Conservation (phyloP, 164 flowering plant genomes). For the Tetrastigma voinierianum region DNA sequence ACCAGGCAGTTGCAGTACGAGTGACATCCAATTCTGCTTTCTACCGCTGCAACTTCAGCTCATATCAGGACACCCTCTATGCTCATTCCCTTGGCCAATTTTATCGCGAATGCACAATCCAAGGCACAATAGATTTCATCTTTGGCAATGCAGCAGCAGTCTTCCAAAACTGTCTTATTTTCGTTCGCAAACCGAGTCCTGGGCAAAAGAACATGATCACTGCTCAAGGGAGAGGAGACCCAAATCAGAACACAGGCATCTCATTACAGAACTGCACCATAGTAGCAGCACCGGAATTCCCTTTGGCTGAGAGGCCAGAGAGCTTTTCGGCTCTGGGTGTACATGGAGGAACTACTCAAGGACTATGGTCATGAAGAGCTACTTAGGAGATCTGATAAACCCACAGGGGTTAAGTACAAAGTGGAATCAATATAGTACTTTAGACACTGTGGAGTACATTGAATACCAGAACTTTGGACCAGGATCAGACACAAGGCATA, state of each 20-base stretch:
- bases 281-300: conserved; percentile 35
- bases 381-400: conserved; percentile 38
- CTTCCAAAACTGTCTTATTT: conserved; percentile 46
- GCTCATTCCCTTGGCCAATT: conserved; percentile 51
- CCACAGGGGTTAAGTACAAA: conserved; percentile 41
- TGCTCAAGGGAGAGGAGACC: conserved; percentile 53
- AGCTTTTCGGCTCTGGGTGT: conserved; percentile 38
- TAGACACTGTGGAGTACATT: conserved; percentile 38
- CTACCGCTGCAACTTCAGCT: conserved; percentile 40
- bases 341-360: conserved; percentile 57
- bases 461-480: conserved; percentile 49
- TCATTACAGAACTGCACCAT: conserved; percentile 44
- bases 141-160: conserved; percentile 62
- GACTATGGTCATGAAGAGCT: conserved; percentile 41
- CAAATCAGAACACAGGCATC: conserved; percentile 54
- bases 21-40: conserved; percentile 48
- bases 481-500: conserved; percentile 32
- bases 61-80: conserved; percentile 57
- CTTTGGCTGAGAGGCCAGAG: conserved; percentile 3
- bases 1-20: conserved; percentile 63
- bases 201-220: conserved; percentile 56
- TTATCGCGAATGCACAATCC: conserved; percentile 49
- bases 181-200: conserved; percentile 30
- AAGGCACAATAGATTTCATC: conserved; percentile 60
- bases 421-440: conserved; percentile 36